phyloP scores from a whole-genome alignment of 2,329 filamentous ascomycete species.

The Colletotrichum agaves region DNA sequence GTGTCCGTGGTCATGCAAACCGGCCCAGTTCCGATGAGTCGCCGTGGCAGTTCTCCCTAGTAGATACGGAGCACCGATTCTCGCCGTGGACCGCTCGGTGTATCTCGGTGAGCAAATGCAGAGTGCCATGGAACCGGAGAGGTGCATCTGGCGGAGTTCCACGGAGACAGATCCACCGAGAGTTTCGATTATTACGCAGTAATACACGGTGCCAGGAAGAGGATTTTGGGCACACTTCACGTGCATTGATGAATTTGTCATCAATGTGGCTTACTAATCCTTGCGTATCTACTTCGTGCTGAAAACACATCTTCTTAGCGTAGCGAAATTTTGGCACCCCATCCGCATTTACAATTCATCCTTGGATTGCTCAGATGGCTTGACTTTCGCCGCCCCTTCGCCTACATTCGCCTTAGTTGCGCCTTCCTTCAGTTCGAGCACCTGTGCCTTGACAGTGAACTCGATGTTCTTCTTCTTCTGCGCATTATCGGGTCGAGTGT shows the following conservation, averaged over 20 bases:
- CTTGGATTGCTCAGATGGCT: slow-evolving; percentile 7
- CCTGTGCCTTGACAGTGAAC: slow-evolving; percentile 47
- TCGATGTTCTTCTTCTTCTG: slow-evolving; percentile 42
- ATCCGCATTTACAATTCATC: slow-evolving; percentile 8
- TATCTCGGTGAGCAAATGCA: neutral
- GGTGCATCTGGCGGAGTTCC: slow-evolving; percentile 22
- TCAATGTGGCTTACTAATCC: neutral
- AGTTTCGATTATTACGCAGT: slow-evolving; percentile 21
- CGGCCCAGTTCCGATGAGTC: no score
- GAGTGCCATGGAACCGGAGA: neutral
- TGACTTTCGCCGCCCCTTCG: neutral
- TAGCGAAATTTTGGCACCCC: no score
- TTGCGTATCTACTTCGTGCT: neutral
- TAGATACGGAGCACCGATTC: no score
- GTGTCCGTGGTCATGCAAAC: no score
- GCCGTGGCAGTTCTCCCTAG: no score
- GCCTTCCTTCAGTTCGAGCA: slow-evolving; percentile 38
- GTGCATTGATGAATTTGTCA: neutral
- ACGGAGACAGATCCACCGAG: neutral
- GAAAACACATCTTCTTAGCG: no score
- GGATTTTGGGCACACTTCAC: neutral
- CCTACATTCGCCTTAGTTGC: slow-evolving; percentile 3
- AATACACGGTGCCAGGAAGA: neutral
- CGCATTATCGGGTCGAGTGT: slow-evolving; percentile 43
- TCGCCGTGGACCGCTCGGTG: neutral